These are phyloP conservation scores for Kitagawia praeruptora DNA, from an alignment of 129 eudicot genomes.

Conservation along the genomic window DNA sequence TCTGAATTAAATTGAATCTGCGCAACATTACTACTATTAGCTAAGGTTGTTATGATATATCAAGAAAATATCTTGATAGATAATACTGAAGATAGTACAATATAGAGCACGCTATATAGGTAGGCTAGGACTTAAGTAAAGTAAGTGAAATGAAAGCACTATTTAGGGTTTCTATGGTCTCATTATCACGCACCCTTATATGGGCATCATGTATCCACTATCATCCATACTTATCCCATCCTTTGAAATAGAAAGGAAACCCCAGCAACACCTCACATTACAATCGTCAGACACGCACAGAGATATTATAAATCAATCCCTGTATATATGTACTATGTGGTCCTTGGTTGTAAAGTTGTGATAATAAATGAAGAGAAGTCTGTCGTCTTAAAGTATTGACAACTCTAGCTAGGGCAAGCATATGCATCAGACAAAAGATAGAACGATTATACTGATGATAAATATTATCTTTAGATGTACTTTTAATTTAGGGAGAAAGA, in stretches of 20 bases:
- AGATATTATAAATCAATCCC: neutral
- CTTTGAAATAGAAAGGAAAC: slow-evolving; percentile 22
- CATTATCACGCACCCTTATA: slow-evolving; percentile 24
- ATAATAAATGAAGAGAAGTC: slow-evolving; percentile 5
- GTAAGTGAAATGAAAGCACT: slow-evolving; percentile 30
- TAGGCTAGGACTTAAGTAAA: neutral
- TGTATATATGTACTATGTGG: neutral
- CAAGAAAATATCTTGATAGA: neutral
- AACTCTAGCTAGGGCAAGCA: slow-evolving; percentile 13
- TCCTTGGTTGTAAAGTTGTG: neutral
- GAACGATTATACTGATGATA: neutral
- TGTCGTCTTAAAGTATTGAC: slow-evolving; percentile 22
- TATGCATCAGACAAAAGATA: slow-evolving; percentile 23
- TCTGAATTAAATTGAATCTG: neutral
- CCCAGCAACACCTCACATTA: slow-evolving; percentile 8
- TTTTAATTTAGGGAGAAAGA: neutral
- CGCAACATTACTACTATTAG: neutral
- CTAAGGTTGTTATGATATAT: neutral
- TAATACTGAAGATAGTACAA: neutral
- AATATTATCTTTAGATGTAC: neutral
- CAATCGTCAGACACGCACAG: neutral
- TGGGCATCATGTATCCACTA: slow-evolving; percentile 1
- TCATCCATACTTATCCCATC: slow-evolving; percentile 18
- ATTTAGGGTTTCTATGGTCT: slow-evolving; percentile 23
- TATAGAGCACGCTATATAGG: slow-evolving; percentile 1